These are phyloP conservation scores for Dryadomyces sulphureus DNA, from an alignment of 2,329 filamentous ascomycete species.

Conservation along the genomic window DNA sequence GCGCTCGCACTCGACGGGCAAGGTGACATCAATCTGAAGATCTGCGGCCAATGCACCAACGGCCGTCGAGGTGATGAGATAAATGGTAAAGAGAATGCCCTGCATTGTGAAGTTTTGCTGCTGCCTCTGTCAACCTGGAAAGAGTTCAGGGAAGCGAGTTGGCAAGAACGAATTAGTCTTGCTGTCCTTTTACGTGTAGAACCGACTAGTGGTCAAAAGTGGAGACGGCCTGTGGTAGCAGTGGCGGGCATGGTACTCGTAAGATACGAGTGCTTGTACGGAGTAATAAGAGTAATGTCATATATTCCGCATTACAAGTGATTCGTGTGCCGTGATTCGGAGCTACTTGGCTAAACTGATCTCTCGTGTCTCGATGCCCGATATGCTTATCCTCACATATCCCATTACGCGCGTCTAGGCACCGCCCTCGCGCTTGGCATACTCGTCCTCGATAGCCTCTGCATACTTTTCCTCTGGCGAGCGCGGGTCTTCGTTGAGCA, in stretches of 20 bases:
- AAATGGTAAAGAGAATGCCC: constrained; percentile 29
- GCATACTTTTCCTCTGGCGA: constrained; percentile 40
- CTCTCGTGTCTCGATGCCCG: too few relatives aligned
- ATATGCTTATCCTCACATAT: background rate
- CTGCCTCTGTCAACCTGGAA: background rate
- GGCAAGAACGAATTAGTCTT: background rate
- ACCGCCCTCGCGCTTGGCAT: constrained; percentile 47
- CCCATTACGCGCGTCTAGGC: constrained; percentile 21
- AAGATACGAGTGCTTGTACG: background rate
- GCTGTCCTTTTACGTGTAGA: background rate
- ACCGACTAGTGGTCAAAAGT: background rate
- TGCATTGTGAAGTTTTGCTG: constrained; percentile 28
- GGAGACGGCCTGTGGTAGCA: too few relatives aligned
- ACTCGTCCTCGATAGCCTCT: constrained; percentile 49
- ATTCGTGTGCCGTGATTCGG: too few relatives aligned
- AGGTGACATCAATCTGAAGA: constrained; percentile 65
- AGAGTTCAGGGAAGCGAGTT: background rate
- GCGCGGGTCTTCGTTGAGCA: constrained; percentile 55
- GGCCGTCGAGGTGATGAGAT: constrained; percentile 35
- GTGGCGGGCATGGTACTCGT: background rate
- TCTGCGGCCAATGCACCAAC: constrained; percentile 35
- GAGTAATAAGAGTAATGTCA: too few relatives aligned
- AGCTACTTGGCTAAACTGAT: background rate
- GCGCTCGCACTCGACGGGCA: constrained; percentile 62
- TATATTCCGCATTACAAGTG: too few relatives aligned